Percentiles rank a stretch among this genome's conserved stretches.
Evolutionary conservation across 768 basidiomycete species (phyloP).

Genomic region (Suillus variegatus): DNA sequence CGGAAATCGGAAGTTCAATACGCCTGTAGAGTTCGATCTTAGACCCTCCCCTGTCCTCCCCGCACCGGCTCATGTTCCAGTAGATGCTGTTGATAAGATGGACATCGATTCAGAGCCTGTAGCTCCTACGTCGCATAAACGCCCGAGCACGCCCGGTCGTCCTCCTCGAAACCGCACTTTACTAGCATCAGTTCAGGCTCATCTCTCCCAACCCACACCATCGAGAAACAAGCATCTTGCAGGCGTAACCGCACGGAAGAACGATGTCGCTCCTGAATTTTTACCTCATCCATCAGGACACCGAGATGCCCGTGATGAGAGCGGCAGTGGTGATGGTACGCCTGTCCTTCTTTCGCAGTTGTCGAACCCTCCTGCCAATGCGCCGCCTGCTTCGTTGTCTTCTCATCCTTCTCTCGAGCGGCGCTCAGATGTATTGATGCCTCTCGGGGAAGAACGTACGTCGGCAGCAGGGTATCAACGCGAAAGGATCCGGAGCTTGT

Average conservation of each 20-base stretch:
- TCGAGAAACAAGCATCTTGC: not conserved
- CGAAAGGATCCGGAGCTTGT: not conserved
- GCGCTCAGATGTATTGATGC: too few relatives aligned
- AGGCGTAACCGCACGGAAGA: not conserved
- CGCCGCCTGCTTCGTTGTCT: not conserved
- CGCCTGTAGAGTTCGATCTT: not conserved
- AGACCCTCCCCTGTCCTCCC: not conserved
- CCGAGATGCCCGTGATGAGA: not conserved
- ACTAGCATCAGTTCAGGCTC: slow-evolving; percentile 48
- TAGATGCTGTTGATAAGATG: slow-evolving; percentile 15
- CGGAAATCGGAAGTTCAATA: too few relatives aligned
- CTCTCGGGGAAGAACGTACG: not conserved
- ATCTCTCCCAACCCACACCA: slow-evolving; percentile 33
- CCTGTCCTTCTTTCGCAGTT: slow-evolving; percentile 11
- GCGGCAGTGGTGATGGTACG: not conserved
- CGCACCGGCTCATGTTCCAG: not conserved
- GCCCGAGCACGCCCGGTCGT: slow-evolving; percentile 13
- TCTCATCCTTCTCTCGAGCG: not conserved
- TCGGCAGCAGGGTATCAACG: not conserved
- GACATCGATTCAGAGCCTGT: slow-evolving; percentile 13
- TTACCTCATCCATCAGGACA: not conserved
- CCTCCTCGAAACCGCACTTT: slow-evolving; percentile 43
- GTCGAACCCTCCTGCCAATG: not conserved
- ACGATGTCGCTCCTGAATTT: not conserved
- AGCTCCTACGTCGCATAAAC: slow-evolving; percentile 25